Evolutionary conservation across 2,329 filamentous ascomycete genomes (phyloP).

Genomic region (Ascochyta fabae): DNA sequence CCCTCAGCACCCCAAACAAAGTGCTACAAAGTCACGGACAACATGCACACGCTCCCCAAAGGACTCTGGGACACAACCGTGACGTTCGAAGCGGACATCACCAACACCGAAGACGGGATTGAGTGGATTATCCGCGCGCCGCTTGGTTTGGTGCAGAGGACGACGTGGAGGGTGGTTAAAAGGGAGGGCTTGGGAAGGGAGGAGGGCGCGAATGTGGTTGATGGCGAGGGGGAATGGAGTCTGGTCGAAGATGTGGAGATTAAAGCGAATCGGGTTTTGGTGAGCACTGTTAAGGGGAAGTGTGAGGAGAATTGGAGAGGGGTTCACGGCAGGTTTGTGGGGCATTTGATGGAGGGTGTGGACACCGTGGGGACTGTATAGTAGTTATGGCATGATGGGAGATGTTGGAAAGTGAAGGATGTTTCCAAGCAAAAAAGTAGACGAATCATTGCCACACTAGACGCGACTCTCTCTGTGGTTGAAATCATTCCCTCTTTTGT

Average conservation of each 20-base stretch:
- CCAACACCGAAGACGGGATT: conserved; percentile 42
- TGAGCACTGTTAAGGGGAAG: conserved; percentile 46
- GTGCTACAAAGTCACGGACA: conserved; percentile 47
- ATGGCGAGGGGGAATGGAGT: conserved; percentile 34
- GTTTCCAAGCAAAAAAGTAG: too few species aligned
- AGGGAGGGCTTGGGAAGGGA: conserved; percentile 22
- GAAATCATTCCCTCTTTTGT: too few species aligned
- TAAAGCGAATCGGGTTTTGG: conserved; percentile 39
- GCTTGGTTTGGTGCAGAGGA: conserved; percentile 42
- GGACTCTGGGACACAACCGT: conserved; percentile 48
- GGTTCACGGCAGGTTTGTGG: conserved; percentile 40
- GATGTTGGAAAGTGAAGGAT: too few species aligned
- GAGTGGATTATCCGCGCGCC: conserved; percentile 47
- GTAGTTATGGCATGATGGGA: too few species aligned
- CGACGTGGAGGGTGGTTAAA: conserved; percentile 40
- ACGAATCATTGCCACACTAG: too few species aligned
- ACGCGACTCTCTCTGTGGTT: too few species aligned
- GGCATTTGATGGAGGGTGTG: conserved; percentile 26
- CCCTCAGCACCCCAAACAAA: conserved; percentile 33
- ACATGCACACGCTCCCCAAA: conserved; percentile 45
- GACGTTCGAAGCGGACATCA: conserved; percentile 44
- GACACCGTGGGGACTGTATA: background rate
- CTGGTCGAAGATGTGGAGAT: conserved; percentile 49
- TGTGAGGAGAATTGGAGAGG: conserved; percentile 47
- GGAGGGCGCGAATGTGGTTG: conserved; percentile 8